Conservation (phyloP, 2,329 filamentous ascomycete species). For the Pestalotiopsis sp. region DNA sequence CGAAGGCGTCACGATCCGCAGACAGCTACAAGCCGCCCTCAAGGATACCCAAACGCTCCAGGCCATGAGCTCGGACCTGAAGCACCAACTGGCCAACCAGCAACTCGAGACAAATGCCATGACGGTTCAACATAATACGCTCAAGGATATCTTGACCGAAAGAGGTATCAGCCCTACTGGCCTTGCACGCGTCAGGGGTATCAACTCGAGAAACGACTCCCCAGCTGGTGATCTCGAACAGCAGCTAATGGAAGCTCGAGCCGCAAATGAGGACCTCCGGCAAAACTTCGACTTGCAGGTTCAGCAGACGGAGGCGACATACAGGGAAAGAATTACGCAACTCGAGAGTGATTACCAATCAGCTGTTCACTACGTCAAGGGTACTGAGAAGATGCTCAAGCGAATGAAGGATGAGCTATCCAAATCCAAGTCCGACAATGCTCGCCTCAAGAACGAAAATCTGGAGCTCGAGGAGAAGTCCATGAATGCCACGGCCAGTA, state of each 20-base stretch:
- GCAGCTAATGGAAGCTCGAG: conserved; percentile 74
- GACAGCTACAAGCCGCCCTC: conserved; percentile 83
- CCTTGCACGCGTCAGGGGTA: conserved; percentile 67
- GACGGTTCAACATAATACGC: conserved; percentile 84
- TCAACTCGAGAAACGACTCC: conserved; percentile 74
- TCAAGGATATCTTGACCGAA: conserved; percentile 90
- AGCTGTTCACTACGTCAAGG: conserved; percentile 96
- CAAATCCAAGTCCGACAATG: conserved; percentile 86
- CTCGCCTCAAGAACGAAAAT: conserved; percentile 80
- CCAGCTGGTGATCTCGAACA: conserved; percentile 90
- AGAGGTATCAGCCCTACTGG: conserved; percentile 80
- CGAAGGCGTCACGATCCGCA: conserved; percentile 84
- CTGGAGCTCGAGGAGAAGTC: conserved; percentile 61
- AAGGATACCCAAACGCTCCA: conserved; percentile 82
- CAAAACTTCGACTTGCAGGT: conserved; percentile 74
- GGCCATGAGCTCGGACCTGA: conserved; percentile 77
- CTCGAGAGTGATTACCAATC: conserved; percentile 98
- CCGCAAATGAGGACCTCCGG: conserved; percentile 85
- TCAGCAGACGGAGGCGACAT: conserved; percentile 83
- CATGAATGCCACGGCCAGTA: conserved; percentile 33
- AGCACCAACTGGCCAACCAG: conserved; percentile 78
- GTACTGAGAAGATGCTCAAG: conserved; percentile 98
- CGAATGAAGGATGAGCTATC: conserved; percentile 98
- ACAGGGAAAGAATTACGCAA: conserved; percentile 89
- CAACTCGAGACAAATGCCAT: conserved; percentile 94